Evolutionary conservation across 306 rosid genomes (phyloP), one percentile per base, ranked within the genome.

Genomic region (Lathyrus sativus): DNA sequence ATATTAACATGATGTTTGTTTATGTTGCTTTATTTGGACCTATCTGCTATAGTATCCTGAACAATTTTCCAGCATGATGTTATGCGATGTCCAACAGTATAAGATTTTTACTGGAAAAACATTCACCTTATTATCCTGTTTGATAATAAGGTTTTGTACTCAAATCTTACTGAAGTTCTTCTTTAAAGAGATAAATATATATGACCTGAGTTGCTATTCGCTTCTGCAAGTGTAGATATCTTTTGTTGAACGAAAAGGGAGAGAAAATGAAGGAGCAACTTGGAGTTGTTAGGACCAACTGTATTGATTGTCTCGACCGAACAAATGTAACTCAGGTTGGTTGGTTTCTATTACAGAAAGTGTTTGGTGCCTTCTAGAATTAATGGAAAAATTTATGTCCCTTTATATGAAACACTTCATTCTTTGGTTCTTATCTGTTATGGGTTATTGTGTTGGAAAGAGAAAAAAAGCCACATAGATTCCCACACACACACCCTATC

Each of bases 241-340:
- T 90, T 80, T 77, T 93, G 77, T 63, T 93, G 78, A 90, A 85
- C 78, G 95, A 90, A 57, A 88, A 90, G 76, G 96, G 87, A 71
- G 96, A 90, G 84, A 93, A 88, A 85, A 84, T 90, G 96, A 93
- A 93, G 85, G 96, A 93, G 80, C 99, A 93, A 68, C 87, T 74
- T 46, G 99, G 99, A 76, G 88, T 93, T 80, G 89, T 87, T 65
- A 85, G 99, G 83, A 85, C 90, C 79, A 93, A 90, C 73, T 93
- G 99, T 78, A 85, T 90, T 78, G 99, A 93, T 83, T 93, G 99
- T 80, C 82, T 93, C 70, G 99, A 93, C 76, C 97, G 99, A 73
- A 86, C 99, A 41, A 93, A 93, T 85, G 99, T 93, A 53, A 93
- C 97, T 49, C 99, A 93, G 97, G 99, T 88, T 73, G 48, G 82